Evolutionary conservation across 75 land plant genomes (phyloP).

Genomic region (Cunninghamia lanceolata): DNA sequence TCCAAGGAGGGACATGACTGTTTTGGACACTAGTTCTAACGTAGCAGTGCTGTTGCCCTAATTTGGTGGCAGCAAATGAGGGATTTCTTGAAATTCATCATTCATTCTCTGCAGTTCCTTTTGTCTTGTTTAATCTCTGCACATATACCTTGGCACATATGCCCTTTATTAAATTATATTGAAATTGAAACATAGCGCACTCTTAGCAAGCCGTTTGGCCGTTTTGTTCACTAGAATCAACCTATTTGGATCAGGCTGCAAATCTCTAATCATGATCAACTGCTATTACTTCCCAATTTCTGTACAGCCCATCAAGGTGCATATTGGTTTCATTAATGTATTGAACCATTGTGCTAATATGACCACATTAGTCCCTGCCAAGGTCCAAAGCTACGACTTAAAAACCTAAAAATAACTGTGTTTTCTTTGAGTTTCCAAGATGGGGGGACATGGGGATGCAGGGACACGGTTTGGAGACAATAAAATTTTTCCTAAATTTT

Average conservation of each 20-base stretch:
- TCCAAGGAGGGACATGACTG: not conserved
- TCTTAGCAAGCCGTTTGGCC: not conserved
- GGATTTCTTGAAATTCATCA: not conserved
- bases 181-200: not conserved
- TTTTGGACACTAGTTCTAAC: too few relatives aligned
- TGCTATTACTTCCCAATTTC: not conserved
- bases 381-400: not conserved
- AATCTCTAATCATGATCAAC: not conserved
- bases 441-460: too few relatives aligned
- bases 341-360: not conserved
- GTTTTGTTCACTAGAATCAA: not conserved
- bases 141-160: not conserved
- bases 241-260: not conserved
- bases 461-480: too few relatives aligned
- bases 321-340: not conserved
- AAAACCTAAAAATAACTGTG: not conserved
- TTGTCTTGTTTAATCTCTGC: not conserved
- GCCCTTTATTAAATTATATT: not conserved
- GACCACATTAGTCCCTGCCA: not conserved
- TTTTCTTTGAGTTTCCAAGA: too few relatives aligned
- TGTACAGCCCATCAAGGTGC: not conserved
- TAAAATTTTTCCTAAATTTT: too few relatives aligned
- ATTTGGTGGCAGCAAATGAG: not conserved
- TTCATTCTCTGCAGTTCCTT: not conserved
- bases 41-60: not conserved